Evolutionary conservation across 129 eudicot species (phyloP), one percentile per base, ranked within the genome.

Genomic region (Solidago caesia): DNA sequence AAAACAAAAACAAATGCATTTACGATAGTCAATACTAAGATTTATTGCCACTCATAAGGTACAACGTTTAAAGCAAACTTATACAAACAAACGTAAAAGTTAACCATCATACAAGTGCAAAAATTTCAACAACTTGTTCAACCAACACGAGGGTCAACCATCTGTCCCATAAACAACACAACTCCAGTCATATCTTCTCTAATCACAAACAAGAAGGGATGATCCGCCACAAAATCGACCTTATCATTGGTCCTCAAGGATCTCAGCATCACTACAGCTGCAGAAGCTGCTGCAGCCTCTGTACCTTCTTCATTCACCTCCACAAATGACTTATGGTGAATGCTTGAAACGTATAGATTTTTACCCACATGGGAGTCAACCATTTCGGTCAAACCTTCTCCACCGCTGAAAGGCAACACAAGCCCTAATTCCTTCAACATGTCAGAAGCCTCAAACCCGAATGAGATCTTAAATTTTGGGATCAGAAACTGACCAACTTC

Each of bases 101-200:
- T 14, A 56, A 44, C 11, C 59, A 69, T 5, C 55, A 21, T 27
- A 46, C 14, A 46, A 46, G 15, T 7, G 3, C 47, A 7, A 8
- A 49, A 53, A 71, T 60, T 63, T 73, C 63, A 58, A 33, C 62
- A 0, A 51, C 21, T 2, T 1, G 60, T 15, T 72, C 58, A 71
- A 61, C 41, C 52, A 51, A 29, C 82, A 33, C 79, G 77, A 4
- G 98, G 98, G 67, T 89, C 87, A 68, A 74, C 71, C 15, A 92
- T 82, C 10, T 89, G 94, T 44, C 95, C 98, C 10, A 84, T 75
- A 59, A 89, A 89, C 44, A 85, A 75, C 76, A 87, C 85, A 1
- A 77, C 92, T n/a, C 98, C 91, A 5, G 82, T 89, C 79, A 73
- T 59, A 63, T 92, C 89, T 67, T 92, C 98, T 77, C 91, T 87